Evolutionary conservation across 1,139 yeast species (phyloP), one percentile per base, ranked within the genome.

Genomic region (Kluyveromyces marxianus): DNA sequence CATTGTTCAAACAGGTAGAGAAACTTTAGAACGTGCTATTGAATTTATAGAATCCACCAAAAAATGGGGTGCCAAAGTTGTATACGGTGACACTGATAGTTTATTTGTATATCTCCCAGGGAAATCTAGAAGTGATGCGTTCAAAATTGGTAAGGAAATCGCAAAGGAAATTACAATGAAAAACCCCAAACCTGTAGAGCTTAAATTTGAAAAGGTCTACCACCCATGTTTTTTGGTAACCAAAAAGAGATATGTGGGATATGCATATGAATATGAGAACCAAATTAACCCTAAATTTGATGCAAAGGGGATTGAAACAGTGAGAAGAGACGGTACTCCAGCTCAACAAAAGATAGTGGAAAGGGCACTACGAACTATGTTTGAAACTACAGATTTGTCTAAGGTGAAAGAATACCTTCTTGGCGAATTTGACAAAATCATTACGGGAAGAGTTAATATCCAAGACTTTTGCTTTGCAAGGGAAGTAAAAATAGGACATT

Each of bases 21-120:
- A 90, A 62, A 83, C 89, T 0, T 66, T 92, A 45, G 81, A 79
- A 44, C 72, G 74, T 45, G 84, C 97, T 0, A 82, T 89, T 37
- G 75, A 75, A 3, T 59, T 75, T 44, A 89, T 92, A 46, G 94
- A 88, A 50, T 55, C 61, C 0, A 74, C 77, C 29, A 55, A 57
- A 1, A 60, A 71, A 32, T 86, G 88, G 86, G 90, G 92, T 2
- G 97, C 96, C 0, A 82, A 85, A 56, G 97, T 92, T 0, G 96
- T 92, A 0, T 92, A 92, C 63, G 98, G 98, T 4, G 98, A 92
- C 63, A 92, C 98, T 0, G 98, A 92, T 64, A 86, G 96, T 38
- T 67, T 92, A 45, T 92, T 92, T 71, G 90, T 92, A 2, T 86
- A 87, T 59, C 72, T 92, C 7, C 97, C 97, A 0, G 97, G 97